These are phyloP conservation scores for Cutaneotrichosporon sp. DNA, from an alignment of 1,284 basidiomycete genomes.

Conservation along the genomic window DNA sequence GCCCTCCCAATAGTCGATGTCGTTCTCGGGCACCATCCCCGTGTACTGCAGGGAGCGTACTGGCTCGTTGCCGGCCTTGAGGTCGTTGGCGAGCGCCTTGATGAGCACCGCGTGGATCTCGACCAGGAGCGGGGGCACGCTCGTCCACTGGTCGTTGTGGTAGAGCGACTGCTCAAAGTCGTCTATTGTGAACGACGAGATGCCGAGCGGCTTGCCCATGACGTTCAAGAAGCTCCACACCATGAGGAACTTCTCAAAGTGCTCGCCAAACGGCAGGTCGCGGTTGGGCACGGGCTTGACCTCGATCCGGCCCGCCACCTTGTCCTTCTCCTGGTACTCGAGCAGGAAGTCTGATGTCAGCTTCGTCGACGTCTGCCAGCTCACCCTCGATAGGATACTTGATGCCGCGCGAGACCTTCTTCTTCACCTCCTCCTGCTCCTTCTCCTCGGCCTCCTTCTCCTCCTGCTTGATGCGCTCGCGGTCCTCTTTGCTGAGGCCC, in stretches of 20 bases:
- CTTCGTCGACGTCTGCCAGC: slow-evolving; percentile 26
- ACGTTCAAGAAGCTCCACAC: slow-evolving; percentile 91
- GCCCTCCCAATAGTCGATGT: slow-evolving; percentile 51
- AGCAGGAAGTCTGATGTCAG: slow-evolving; percentile 70
- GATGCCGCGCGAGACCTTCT: slow-evolving; percentile 74
- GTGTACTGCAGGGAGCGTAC: slow-evolving; percentile 36
- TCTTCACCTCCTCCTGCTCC: slow-evolving; percentile 42
- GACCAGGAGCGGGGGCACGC: slow-evolving; percentile 70
- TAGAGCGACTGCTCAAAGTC: slow-evolving; percentile 87
- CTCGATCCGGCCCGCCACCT: slow-evolving; percentile 47
- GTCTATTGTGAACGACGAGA: slow-evolving; percentile 91
- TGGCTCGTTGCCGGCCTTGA: slow-evolving; percentile 50
- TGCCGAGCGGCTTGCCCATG: slow-evolving; percentile 84
- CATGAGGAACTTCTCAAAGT: slow-evolving; percentile 83
- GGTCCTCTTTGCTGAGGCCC: slow-evolving; percentile 14
- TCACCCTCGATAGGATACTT: slow-evolving; percentile 64
- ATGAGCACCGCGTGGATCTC: slow-evolving; percentile 89
- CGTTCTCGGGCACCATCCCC: slow-evolving; percentile 37
- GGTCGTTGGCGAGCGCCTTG: slow-evolving; percentile 77
- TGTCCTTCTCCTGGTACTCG: slow-evolving; percentile 69
- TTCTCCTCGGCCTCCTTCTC: slow-evolving; percentile 31
- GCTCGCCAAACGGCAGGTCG: slow-evolving; percentile 72
- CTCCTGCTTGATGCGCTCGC: slow-evolving; percentile 23
- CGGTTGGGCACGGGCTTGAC: slow-evolving; percentile 65
- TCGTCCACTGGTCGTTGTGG: slow-evolving; percentile 68